Evolutionary conservation across 805 yeast species (phyloP).

Genomic region (Tetrapisispora iriomotensis): DNA sequence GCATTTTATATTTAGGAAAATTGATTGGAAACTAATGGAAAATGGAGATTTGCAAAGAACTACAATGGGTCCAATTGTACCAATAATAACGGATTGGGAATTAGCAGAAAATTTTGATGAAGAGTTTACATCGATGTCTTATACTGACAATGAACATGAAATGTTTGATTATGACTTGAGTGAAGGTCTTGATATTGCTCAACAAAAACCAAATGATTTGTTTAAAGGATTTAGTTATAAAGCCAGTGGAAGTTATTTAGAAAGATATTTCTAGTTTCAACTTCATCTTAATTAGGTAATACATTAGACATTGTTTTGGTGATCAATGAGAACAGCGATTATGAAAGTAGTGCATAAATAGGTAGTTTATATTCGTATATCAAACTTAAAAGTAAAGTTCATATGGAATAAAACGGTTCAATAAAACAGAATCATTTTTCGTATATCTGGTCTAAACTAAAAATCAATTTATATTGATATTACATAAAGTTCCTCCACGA

Average conservation of each 20-base stretch:
- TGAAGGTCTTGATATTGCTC: not conserved
- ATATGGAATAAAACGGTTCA: too few relatives aligned
- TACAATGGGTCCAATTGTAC: conserved; percentile 68
- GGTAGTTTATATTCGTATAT: too few relatives aligned
- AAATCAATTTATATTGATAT: too few relatives aligned
- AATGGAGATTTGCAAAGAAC: conserved; percentile 35
- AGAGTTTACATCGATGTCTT: conserved; percentile 65
- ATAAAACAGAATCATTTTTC: too few relatives aligned
- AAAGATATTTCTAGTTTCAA: conserved; percentile 21
- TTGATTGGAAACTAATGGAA: conserved; percentile 57
- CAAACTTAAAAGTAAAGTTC: too few relatives aligned
- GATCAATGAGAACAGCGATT: too few relatives aligned
- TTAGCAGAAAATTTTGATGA: conserved; percentile 77
- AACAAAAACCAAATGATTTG: conserved; percentile 12
- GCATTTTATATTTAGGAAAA: conserved; percentile 67
- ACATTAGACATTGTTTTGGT: too few relatives aligned
- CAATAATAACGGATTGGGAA: conserved; percentile 69
- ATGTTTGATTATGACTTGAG: conserved; percentile 4
- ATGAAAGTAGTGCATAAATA: too few relatives aligned
- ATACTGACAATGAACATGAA: conserved; percentile 22
- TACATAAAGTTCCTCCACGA: too few relatives aligned
- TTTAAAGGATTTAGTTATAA: conserved; percentile 32
- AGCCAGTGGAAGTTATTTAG: conserved; percentile 29
- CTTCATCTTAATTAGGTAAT: not conserved
- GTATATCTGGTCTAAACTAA: too few relatives aligned